These are phyloP conservation scores for Komagataella mondaviorum DNA, from an alignment of 805 yeast species.

Conservation along the genomic window DNA sequence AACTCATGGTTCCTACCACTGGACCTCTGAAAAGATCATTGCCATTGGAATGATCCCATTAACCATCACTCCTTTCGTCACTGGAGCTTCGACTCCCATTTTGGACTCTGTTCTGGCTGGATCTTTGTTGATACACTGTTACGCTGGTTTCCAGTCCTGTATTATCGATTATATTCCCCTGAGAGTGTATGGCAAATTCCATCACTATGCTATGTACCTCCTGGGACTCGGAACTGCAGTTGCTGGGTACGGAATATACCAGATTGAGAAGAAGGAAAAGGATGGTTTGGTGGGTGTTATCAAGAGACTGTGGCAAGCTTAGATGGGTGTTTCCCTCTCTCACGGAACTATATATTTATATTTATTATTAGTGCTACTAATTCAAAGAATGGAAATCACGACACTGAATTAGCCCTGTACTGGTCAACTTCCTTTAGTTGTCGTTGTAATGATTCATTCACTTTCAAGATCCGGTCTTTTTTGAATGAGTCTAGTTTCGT, in stretches of 20 bases:
- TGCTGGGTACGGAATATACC: constrained; percentile 59
- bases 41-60: constrained; percentile 54
- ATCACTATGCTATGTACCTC: constrained; percentile 43
- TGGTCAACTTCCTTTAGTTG: background rate
- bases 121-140: constrained; percentile 46
- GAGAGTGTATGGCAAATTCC: constrained; percentile 59
- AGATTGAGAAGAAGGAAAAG: constrained; percentile 46
- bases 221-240: constrained; percentile 51
- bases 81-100: constrained; percentile 35
- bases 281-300: constrained; percentile 42
- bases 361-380: background rate
- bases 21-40: constrained; percentile 57
- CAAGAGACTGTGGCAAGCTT: constrained; percentile 21
- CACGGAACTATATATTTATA: background rate
- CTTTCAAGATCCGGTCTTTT: background rate
- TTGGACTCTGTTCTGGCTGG: constrained; percentile 19
- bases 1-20: constrained; percentile 58
- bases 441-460: background rate
- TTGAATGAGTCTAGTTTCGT: background rate
- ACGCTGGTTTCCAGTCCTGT: constrained; percentile 65
- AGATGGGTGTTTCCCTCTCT: background rate
- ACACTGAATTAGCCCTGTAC: background rate
- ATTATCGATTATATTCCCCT: constrained; percentile 68
- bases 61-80: constrained; percentile 43
- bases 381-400: background rate